Base-by-base conservation (phyloP, 1,284 basidiomycete species). In the Austropuccinia psidii region DNA sequence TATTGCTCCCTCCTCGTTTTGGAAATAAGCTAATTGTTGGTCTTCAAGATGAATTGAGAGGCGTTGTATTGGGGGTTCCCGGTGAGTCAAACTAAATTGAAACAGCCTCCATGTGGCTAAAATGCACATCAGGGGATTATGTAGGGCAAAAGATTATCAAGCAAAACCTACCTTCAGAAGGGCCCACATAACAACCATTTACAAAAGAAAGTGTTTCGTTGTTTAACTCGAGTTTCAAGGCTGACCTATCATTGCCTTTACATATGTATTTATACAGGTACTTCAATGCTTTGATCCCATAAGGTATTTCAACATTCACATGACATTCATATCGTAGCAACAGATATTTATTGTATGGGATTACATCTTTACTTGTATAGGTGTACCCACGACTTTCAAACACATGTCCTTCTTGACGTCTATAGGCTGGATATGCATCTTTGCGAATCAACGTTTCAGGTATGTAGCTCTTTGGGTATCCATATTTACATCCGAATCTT, bases 231-330 rank as follows among this genome's bases (percentile, higher is more conserved):
- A 57, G 35, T 13, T 55, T 52, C 7, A 84, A 52, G 4, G 81
- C 79, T 0, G 79, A 79, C 0, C 79, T 76, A 76, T 85, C 84
- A 31, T 76, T 67, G 0, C 85, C 85, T 75, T 85, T 85, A 74
- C 83, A 80, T 47, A 84, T 80, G 75, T 85, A 85, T 74, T 85
- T 85, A 78, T 81, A 81, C 2, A 82, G 73, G 74, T 85, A 85
- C 75, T 85, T 84, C 74, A 83, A 64, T 0, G 81, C 78, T 0
- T 69, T 70, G 29, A 84, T 73, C 0, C 78, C 79, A 6, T 78
- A 75, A 1, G 77, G 79, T 67, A 81, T 80, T 66, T 84, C 82
- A 0, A 84, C 76, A 75, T 86, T 86, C 75, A 86, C 84, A 75
- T 86, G 85, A 70, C 84, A 85, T 27, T 82, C 49, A 54, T 80